Base-by-base conservation (phyloP, 129 eudicot species). In the Erigeron canadensis region DNA sequence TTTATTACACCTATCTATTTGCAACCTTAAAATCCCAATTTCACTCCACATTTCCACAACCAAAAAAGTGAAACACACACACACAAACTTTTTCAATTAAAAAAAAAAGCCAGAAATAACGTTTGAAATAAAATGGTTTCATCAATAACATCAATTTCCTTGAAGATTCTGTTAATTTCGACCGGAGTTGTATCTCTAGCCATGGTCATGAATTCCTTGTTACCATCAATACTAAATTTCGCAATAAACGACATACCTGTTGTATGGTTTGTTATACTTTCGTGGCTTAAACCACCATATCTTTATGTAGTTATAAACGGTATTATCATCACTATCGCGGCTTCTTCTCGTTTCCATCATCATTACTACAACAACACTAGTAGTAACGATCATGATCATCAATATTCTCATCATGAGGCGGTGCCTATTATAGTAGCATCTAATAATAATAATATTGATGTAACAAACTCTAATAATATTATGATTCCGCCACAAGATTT, bases 241-340 rank as follows among this genome's bases (percentile, higher is more conserved):
- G 77, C 77, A 13, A 54, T 79, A 10, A 37, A 63, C 21, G 82
- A 80, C 34, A 34, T 83, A 61, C 91, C 97, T 1, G 42, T 67
- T 4, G 4, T 86, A 2, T 86, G 86, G 87, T 80, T 84, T 15
- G 47, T 78, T 0, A 1, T 86, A 2, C 21, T 74, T 11, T 47
- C 88, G 7, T 88, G 85, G 88, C 80, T 86, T 1, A 81, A 84
- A 50, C 97, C 95, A 15, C 97, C 97, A 22, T 91, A 86, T 62
- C 70, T 91, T 28, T 91, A 86, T 64, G 62, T 91, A 16, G 42
- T 91, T 41, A 74, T 91, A 54, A 91, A 91, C 83, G 86, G 80
- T 16, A 91, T 91, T 75, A 91, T 91, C 78, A 74, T 91, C 75
- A 80, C 88, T 57, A 88, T 91, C 81, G 88, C 71, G 71, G 90